A percentile compares a stretch with the other conserved stretches of the same genome.
Evolutionary conservation across 2,329 filamentous ascomycete species (phyloP).

Genomic region (Apiospora arundinis): DNA sequence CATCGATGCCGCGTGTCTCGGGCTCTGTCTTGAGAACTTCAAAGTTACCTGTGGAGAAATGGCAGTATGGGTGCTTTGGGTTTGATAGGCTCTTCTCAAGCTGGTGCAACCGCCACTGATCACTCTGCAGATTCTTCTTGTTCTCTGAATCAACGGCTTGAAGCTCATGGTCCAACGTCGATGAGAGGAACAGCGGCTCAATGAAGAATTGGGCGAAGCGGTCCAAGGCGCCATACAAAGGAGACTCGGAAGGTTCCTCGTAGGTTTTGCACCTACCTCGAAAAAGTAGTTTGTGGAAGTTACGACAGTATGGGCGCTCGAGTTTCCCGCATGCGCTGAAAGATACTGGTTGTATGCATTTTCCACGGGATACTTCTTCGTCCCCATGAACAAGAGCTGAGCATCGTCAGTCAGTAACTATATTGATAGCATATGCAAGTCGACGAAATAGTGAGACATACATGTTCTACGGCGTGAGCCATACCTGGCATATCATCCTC

Average conservation of each 20-base stretch:
- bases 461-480: slow-evolving; percentile 94
- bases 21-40: slow-evolving; percentile 85
- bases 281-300: slow-evolving; percentile 99
- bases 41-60: slow-evolving; percentile 90
- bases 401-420: not conserved
- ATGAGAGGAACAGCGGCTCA: slow-evolving; percentile 82
- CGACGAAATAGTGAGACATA: not conserved
- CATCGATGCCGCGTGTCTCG: slow-evolving; percentile 79
- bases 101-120: slow-evolving; percentile 86
- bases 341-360: slow-evolving; percentile 97
- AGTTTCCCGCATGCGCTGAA: slow-evolving; percentile 85
- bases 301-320: slow-evolving; percentile 92
- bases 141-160: slow-evolving; percentile 93
- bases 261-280: slow-evolving; percentile 84
- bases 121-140: slow-evolving; percentile 95
- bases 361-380: slow-evolving; percentile 94
- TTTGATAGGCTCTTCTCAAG: slow-evolving; percentile 89
- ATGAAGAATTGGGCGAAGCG: slow-evolving; percentile 96
- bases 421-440: not conserved
- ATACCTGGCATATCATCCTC: slow-evolving; percentile 89
- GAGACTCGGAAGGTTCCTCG: slow-evolving; percentile 59
- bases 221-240: slow-evolving; percentile 81
- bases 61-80: slow-evolving; percentile 84
- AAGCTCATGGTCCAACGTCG: slow-evolving; percentile 85
- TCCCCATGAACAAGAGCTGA: slow-evolving; percentile 94